These are phyloP conservation scores for Skeletonema tropicum DNA, from an alignment of 108 stramenopile genomes.

Conservation along the genomic window DNA sequence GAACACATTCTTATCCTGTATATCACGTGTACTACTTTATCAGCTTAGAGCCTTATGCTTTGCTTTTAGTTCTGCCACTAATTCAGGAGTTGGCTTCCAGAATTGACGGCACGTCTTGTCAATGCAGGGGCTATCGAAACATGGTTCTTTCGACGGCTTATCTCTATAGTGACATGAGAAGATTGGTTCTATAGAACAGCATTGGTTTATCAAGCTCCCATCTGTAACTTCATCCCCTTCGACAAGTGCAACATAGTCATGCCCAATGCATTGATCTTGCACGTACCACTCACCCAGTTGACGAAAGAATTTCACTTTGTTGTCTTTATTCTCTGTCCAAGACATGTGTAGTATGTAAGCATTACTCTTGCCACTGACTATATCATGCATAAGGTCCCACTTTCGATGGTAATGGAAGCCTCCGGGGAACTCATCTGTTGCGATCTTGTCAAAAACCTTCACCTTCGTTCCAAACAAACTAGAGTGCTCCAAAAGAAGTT, in stretches of 20 bases:
- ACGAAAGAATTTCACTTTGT: slow-evolving; percentile 54
- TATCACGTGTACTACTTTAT: not conserved
- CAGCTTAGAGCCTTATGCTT: not conserved
- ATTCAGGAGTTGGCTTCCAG: slow-evolving; percentile 15
- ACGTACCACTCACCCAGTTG: slow-evolving; percentile 77
- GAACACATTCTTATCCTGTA: too few species aligned
- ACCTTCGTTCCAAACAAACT: slow-evolving; percentile 54
- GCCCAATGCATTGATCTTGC: slow-evolving; percentile 56
- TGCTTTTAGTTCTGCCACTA: not conserved
- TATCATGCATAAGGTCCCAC: slow-evolving; percentile 46
- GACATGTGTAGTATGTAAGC: slow-evolving; percentile 55
- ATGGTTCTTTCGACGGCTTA: slow-evolving; percentile 70
- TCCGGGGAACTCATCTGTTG: slow-evolving; percentile 48
- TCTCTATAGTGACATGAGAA: slow-evolving; percentile 72
- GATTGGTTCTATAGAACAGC: slow-evolving; percentile 59
- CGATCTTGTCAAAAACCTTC: slow-evolving; percentile 51
- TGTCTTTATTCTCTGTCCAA: slow-evolving; percentile 55
- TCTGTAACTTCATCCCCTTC: slow-evolving; percentile 23
- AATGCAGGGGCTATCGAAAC: slow-evolving; percentile 53
- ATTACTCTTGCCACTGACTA: slow-evolving; percentile 34
- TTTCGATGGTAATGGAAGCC: slow-evolving; percentile 51
- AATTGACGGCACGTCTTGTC: slow-evolving; percentile 38
- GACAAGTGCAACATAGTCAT: slow-evolving; percentile 17
- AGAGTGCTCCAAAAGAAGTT: slow-evolving; percentile 50
- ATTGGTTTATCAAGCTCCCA: slow-evolving; percentile 30